Percentiles rank a stretch among this genome's conserved stretches.
These are phyloP conservation scores for Nitzschia inconspicua DNA, from an alignment of 108 stramenopile genomes.

Conservation along the genomic window DNA sequence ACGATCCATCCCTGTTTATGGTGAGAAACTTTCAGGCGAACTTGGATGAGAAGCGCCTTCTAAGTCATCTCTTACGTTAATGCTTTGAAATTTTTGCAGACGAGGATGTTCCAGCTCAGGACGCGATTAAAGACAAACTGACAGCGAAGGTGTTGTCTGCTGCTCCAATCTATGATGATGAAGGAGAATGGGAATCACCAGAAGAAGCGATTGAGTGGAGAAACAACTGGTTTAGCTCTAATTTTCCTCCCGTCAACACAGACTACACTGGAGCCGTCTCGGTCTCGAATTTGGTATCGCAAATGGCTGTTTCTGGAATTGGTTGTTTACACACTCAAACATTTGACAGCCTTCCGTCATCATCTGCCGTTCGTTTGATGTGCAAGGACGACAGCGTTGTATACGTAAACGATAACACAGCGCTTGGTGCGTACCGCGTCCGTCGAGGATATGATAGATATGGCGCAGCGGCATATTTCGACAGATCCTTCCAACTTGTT, in stretches of 20 bases:
- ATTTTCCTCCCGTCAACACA: conserved; percentile 4
- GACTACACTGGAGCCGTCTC: neutral
- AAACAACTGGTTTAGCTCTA: conserved; percentile 5
- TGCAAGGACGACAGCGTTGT: conserved; percentile 2
- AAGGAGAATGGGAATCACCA: neutral
- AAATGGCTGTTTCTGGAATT: neutral
- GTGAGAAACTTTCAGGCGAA: neutral
- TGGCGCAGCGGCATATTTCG: conserved; percentile 13
- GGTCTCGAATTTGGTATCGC: neutral
- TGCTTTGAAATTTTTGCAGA: neutral
- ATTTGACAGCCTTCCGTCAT: neutral
- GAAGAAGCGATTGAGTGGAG: conserved; percentile 3
- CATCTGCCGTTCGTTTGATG: neutral
- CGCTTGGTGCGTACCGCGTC: neutral
- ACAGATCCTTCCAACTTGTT: neutral
- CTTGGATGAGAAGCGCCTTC: neutral
- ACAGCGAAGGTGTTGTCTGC: neutral
- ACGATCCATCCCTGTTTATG: conserved; percentile 1
- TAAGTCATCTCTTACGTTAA: neutral
- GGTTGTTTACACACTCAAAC: neutral
- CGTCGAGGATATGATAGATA: conserved; percentile 8
- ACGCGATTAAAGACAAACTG: neutral
- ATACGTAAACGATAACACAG: neutral
- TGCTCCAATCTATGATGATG: neutral
- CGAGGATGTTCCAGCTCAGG: neutral